Evolutionary conservation across 495 filamentous ascomycete genomes (phyloP).

Genomic region (Trichoderma parareesei): DNA sequence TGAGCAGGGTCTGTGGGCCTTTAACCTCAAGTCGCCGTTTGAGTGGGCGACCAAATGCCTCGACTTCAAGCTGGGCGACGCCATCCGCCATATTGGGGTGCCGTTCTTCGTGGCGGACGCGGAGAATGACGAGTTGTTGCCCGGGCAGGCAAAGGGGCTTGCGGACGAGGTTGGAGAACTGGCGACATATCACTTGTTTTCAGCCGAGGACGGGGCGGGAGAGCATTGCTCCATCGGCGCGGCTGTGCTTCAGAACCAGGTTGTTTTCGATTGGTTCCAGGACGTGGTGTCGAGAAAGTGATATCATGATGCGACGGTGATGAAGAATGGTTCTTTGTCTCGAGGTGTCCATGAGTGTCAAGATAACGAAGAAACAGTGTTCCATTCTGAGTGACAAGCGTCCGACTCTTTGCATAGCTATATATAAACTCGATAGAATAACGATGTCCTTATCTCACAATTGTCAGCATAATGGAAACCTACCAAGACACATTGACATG

Average conservation of each 20-base stretch:
- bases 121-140: constrained; percentile 28
- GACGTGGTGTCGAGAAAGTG: constrained; percentile 12
- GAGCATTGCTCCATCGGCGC: constrained; percentile 24
- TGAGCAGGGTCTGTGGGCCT: constrained; percentile 34
- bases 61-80: constrained; percentile 22
- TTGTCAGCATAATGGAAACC: background rate
- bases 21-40: constrained; percentile 25
- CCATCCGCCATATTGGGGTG: constrained; percentile 21
- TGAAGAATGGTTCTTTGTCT: background rate
- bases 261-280: constrained; percentile 27
- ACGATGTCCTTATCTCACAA: background rate
- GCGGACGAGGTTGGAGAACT: constrained; percentile 24
- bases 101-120: constrained; percentile 31
- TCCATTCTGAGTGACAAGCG: background rate
- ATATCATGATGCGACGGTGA: background rate
- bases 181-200: constrained; percentile 24
- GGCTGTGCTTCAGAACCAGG: constrained; percentile 15
- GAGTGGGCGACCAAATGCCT: constrained; percentile 21
- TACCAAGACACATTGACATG: background rate
- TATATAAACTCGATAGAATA: background rate
- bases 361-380: background rate
- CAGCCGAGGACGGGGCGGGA: constrained; percentile 21
- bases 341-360: background rate
- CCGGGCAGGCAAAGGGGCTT: constrained; percentile 26
- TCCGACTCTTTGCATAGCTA: background rate